Evolutionary conservation across 2,329 filamentous ascomycete species (phyloP).

Genomic region (Penicillium nordicum): DNA sequence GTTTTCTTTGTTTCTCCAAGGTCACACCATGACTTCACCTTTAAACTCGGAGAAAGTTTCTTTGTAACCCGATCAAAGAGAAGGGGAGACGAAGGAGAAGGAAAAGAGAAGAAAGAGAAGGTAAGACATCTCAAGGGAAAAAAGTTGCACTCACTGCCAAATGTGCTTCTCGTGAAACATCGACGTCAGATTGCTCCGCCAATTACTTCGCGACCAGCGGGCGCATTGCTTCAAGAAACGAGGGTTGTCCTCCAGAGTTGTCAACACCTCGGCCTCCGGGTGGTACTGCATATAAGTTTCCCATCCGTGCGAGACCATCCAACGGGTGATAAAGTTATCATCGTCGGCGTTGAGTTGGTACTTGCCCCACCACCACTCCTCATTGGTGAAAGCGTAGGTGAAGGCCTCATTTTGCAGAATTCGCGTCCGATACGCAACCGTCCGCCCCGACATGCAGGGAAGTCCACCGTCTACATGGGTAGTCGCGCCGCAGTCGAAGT

Average conservation of each 20-base stretch:
- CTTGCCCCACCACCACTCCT: conserved; percentile 73
- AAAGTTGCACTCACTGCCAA: conserved; percentile 67
- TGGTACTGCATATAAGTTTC: conserved; percentile 96
- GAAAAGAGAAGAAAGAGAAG: conserved; percentile 10
- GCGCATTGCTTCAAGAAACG: conserved; percentile 93
- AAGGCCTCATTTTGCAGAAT: conserved; percentile 85
- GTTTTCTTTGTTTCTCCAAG: neutral
- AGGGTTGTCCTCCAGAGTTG: conserved; percentile 81
- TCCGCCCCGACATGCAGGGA: conserved; percentile 94
- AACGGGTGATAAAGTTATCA: conserved; percentile 96
- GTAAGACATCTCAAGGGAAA: neutral
- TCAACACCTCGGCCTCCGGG: conserved; percentile 84
- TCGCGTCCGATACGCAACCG: conserved; percentile 83
- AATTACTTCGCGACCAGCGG: conserved; percentile 94
- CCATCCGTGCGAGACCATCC: conserved; percentile 89
- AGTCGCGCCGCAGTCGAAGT: conserved; percentile 95
- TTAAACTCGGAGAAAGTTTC: neutral
- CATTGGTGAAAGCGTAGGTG: conserved; percentile 82
- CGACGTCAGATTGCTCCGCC: conserved; percentile 93
- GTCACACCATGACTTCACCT: neutral
- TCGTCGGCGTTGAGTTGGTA: conserved; percentile 94
- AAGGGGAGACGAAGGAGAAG: neutral
- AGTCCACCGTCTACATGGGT: conserved; percentile 92
- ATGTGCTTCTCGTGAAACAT: conserved; percentile 79
- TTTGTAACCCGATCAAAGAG: neutral